Conservation (phyloP, 805 yeast species). For the Saturnispora galanensis region DNA sequence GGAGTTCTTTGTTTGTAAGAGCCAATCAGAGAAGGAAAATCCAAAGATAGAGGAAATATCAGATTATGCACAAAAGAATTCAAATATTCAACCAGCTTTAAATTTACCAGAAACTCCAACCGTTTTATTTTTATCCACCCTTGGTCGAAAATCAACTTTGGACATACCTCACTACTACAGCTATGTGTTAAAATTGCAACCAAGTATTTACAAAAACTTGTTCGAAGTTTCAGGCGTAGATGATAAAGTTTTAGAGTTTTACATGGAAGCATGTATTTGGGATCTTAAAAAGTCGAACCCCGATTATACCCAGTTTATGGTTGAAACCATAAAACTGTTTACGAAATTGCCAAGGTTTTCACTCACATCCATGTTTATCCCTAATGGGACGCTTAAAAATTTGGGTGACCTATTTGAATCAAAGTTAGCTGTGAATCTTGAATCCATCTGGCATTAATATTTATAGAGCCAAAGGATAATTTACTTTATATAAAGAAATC, state of each 20-base stretch:
- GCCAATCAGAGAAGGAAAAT: too few species aligned
- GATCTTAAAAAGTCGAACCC: conserved; percentile 17
- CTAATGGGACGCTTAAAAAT: conserved; percentile 9
- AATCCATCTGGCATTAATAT: conserved; percentile 8
- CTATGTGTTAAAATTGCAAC: conserved; percentile 28
- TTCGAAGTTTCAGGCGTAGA: conserved; percentile 41
- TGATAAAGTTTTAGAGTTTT: conserved; percentile 36
- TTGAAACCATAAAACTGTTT: conserved; percentile 21
- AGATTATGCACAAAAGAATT: background rate
- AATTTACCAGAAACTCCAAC: conserved; percentile 42
- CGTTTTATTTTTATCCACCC: conserved; percentile 34
- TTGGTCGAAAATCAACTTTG: conserved; percentile 20
- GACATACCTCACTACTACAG: conserved; percentile 22
- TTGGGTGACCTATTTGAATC: conserved; percentile 1
- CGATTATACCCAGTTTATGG: conserved; percentile 13
- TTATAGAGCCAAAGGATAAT: too few species aligned
- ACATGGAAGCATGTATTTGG: conserved; percentile 31
- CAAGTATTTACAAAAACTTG: conserved; percentile 20
- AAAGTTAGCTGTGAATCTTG: conserved; percentile 5
- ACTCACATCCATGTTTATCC: conserved; percentile 29
- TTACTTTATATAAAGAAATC: too few species aligned
- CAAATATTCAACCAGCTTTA: conserved; percentile 13
- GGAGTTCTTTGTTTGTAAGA: conserved; percentile 8
- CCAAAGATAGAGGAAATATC: too few species aligned
- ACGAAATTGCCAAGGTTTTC: conserved; percentile 29